phyloP scores from a whole-genome alignment of 2,329 filamentous ascomycete genomes.

The Nannizziopsis arthrosporioides region DNA sequence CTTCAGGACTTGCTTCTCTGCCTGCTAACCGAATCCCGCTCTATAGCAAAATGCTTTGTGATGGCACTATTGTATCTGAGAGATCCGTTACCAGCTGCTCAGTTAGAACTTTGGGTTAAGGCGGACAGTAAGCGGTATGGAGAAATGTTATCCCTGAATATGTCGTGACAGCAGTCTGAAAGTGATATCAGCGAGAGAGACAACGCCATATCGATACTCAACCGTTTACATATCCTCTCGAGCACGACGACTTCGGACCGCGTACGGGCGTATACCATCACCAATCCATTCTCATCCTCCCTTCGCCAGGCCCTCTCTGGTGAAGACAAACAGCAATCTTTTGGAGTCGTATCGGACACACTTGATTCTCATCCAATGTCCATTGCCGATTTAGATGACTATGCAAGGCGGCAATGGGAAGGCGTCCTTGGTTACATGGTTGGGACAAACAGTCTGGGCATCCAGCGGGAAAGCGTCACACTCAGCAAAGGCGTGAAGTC shows the following conservation, averaged over 20 bases:
- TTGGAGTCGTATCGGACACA: slow-evolving; percentile 69
- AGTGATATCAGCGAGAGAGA: slow-evolving; percentile 55
- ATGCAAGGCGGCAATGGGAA: slow-evolving; percentile 85
- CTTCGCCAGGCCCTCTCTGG: slow-evolving; percentile 80
- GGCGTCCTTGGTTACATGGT: slow-evolving; percentile 94
- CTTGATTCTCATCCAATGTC: slow-evolving; percentile 53
- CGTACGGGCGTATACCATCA: slow-evolving; percentile 62
- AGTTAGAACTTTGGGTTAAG: slow-evolving; percentile 78
- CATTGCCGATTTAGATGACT: slow-evolving; percentile 64
- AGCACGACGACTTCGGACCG: slow-evolving; percentile 50
- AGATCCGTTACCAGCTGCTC: slow-evolving; percentile 61
- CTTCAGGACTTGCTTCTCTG: background rate
- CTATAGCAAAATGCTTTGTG: slow-evolving; percentile 77
- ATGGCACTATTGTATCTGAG: slow-evolving; percentile 92
- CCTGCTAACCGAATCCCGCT: slow-evolving; percentile 16
- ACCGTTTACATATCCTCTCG: slow-evolving; percentile 73
- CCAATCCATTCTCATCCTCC: slow-evolving; percentile 69
- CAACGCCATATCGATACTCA: slow-evolving; percentile 67
- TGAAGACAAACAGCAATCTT: slow-evolving; percentile 72
- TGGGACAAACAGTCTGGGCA: slow-evolving; percentile 39
- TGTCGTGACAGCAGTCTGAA: slow-evolving; percentile 1
- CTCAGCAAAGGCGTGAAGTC: slow-evolving; percentile 72
- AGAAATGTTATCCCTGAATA: background rate
- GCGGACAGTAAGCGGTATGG: slow-evolving; percentile 48
- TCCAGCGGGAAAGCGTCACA: slow-evolving; percentile 37